Percentiles rank a stretch among this genome's conserved stretches.
Evolutionary conservation across 441 rosid species (phyloP).

Genomic region (Omphalea diandra): DNA sequence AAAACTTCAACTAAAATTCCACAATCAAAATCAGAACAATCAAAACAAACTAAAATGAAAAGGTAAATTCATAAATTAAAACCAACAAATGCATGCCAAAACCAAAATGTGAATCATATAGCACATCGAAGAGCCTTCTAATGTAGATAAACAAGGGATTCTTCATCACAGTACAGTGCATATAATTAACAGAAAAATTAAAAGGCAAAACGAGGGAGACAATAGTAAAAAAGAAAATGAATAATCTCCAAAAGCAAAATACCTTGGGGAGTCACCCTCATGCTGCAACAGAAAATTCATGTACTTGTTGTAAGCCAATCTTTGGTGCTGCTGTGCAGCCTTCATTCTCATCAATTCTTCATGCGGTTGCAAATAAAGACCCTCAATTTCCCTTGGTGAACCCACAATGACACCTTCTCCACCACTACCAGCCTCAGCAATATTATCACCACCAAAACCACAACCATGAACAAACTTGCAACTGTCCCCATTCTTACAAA

Average conservation of each 20-base stretch:
- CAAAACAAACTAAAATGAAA: slow-evolving; percentile 5
- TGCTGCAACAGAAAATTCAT: slow-evolving; percentile 59
- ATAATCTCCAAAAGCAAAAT: slow-evolving; percentile 19
- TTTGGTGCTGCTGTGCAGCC: slow-evolving; percentile 58
- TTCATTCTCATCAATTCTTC: slow-evolving; percentile 63
- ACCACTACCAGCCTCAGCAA: slow-evolving; percentile 37
- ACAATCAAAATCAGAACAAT: background rate
- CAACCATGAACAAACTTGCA: slow-evolving; percentile 60
- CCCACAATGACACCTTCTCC: slow-evolving; percentile 36
- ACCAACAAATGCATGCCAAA: too few species aligned
- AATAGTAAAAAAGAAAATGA: slow-evolving; percentile 1
- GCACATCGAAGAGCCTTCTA: too few species aligned
- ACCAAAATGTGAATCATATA: background rate
- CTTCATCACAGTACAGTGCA: background rate
- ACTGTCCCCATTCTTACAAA: slow-evolving; percentile 71
- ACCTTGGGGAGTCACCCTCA: slow-evolving; percentile 62
- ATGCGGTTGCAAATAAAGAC: slow-evolving; percentile 46
- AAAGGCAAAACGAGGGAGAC: background rate
- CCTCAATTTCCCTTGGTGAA: slow-evolving; percentile 63
- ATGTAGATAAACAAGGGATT: background rate
- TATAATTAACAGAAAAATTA: background rate
- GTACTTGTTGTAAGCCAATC: slow-evolving; percentile 58
- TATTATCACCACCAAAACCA: slow-evolving; percentile 37
- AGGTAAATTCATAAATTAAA: background rate
- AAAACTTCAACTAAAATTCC: background rate